A percentile compares a stretch with the other conserved stretches of the same genome.
These are phyloP conservation scores for Westerdykella ornata DNA, from an alignment of 2,329 filamentous ascomycete species.

Conservation along the genomic window DNA sequence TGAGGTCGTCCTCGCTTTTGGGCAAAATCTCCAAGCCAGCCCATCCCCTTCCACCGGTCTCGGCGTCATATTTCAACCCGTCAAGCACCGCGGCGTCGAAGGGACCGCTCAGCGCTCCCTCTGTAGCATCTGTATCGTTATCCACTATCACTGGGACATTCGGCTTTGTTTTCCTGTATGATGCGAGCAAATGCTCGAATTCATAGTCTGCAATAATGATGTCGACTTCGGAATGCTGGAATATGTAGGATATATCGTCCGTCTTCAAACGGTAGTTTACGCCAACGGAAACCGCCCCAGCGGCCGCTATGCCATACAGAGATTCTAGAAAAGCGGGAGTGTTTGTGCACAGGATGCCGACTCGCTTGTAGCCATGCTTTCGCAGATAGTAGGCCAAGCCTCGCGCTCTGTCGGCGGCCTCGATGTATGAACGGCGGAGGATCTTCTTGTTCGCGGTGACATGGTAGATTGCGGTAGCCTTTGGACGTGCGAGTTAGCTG, in stretches of 20 bases:
- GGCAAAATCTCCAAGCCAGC: slow-evolving; percentile 63
- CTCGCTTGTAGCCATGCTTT: slow-evolving; percentile 64
- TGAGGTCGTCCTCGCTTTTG: slow-evolving; percentile 67
- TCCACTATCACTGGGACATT: slow-evolving; percentile 70
- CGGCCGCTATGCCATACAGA: slow-evolving; percentile 79
- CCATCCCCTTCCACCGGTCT: slow-evolving; percentile 68
- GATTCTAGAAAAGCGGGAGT: slow-evolving; percentile 90
- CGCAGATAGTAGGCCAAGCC: slow-evolving; percentile 83
- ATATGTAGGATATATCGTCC: slow-evolving; percentile 86
- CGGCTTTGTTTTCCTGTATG: slow-evolving; percentile 56
- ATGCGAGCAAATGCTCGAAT: slow-evolving; percentile 62
- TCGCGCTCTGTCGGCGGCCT: slow-evolving; percentile 77
- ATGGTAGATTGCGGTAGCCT: slow-evolving; percentile 78
- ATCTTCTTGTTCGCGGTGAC: slow-evolving; percentile 68
- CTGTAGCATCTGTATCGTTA: slow-evolving; percentile 70
- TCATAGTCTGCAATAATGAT: slow-evolving; percentile 81
- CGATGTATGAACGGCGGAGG: slow-evolving; percentile 69
- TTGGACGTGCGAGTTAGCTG: background rate
- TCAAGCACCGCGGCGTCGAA: slow-evolving; percentile 81
- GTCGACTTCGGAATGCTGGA: slow-evolving; percentile 80
- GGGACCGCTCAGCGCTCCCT: slow-evolving; percentile 66
- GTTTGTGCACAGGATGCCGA: slow-evolving; percentile 85
- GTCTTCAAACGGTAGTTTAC: slow-evolving; percentile 70
- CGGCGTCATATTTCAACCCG: slow-evolving; percentile 64
- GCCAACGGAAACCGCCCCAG: slow-evolving; percentile 68